Evolutionary conservation across 2,329 filamentous ascomycete genomes (phyloP), one percentile per base, ranked within the genome.

Genomic region (Colletotrichum tabaci): DNA sequence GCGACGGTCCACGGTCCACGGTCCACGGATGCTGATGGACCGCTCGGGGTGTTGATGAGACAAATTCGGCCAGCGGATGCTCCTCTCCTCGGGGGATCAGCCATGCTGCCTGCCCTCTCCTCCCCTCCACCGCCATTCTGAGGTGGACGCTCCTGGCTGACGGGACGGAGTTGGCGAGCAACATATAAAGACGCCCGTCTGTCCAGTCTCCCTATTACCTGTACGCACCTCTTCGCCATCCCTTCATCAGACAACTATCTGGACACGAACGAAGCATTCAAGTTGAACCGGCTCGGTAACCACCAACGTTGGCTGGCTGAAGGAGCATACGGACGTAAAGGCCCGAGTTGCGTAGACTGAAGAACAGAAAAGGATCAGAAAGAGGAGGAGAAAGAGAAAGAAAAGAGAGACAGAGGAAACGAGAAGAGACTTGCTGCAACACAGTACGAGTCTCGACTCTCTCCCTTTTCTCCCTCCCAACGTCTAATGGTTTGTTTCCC

Each of bases 51-150:
- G 49, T 57, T 52, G 66, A 70, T 70, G 53, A 72, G 69, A 42
- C 66, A 69, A 64, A 65, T 55, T 60, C 15, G 15, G 26, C 44
- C 68, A 52, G 64, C 68, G 50, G 61, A 65, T 56, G 49, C 55
- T 42, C 42, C 42, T 49, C 56, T 57, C 38, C 21, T 26, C 49
- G 23, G 15, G 26, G 23, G 44, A 53, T 30, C 6, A 30, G 30
- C 30, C 30, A 55, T 69, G 61, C 38, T 35, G 55, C 42, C 30
- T 8, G 30, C 7, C 30, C 30, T 30, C 30, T 47, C 49, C 55
- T 47, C 63, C 58, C 13, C 62, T 67, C 50, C 68, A 71, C 68
- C 68, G 68, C 68, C 64, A 61, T 62, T 71, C 7, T 53, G 26
- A 47, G 23, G 64, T 8, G 30, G 30, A 9, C 30, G 7, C 50